These are phyloP conservation scores for Isatis tinctoria DNA, from an alignment of 345 rosid genomes.

Conservation along the genomic window DNA sequence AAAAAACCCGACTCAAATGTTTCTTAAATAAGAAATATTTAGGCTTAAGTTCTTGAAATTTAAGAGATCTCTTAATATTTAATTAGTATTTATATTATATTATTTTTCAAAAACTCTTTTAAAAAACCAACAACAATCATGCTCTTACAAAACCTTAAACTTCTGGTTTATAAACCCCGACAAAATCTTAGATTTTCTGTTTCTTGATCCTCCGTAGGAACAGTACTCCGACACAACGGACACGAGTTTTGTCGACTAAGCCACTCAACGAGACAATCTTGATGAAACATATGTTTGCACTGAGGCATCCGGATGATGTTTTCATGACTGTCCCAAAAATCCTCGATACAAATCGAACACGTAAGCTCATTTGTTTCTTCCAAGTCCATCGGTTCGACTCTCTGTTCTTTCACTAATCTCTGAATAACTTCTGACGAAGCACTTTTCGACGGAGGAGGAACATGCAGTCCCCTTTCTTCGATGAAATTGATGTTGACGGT, in stretches of 20 bases:
- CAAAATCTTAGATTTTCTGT: neutral
- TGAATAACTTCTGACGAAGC: neutral
- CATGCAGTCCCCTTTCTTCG: neutral
- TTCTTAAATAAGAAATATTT: too few relatives aligned
- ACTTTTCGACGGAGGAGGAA: neutral
- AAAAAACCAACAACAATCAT: too few relatives aligned
- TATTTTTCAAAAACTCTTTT: too few relatives aligned
- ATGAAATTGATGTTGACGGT: neutral
- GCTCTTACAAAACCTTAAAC: neutral
- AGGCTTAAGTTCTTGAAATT: too few relatives aligned
- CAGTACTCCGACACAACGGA: neutral
- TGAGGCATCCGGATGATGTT: neutral
- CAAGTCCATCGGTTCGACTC: neutral
- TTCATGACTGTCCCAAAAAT: neutral
- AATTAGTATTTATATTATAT: too few relatives aligned
- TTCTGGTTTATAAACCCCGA: neutral
- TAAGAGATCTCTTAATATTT: too few relatives aligned
- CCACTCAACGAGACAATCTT: neutral
- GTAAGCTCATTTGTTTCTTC: neutral
- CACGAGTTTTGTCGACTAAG: neutral
- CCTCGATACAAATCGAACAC: neutral
- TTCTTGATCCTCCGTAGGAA: neutral
- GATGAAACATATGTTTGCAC: neutral
- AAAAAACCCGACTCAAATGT: too few relatives aligned
- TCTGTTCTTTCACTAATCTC: neutral